These are phyloP conservation scores for Sporobolomyces phaffii DNA, from an alignment of 768 basidiomycete genomes.

Conservation along the genomic window DNA sequence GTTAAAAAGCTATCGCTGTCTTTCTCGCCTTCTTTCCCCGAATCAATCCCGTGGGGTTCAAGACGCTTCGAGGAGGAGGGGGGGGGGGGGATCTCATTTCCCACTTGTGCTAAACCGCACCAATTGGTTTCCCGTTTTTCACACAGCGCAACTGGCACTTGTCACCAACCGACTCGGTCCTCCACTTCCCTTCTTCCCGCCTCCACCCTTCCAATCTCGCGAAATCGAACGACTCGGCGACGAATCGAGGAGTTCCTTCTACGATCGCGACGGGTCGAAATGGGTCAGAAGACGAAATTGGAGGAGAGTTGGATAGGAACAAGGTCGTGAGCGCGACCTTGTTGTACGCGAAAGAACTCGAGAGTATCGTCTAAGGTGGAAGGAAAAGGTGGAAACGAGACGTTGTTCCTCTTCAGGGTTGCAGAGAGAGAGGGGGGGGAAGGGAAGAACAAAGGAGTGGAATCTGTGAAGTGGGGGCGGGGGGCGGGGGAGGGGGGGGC, in stretches of 20 bases:
- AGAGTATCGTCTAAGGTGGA: conserved; percentile 73
- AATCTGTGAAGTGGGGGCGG: too few species aligned
- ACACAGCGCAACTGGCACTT: conserved; percentile 49
- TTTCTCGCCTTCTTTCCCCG: too few species aligned
- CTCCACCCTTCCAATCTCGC: conserved; percentile 16
- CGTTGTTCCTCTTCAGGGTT: too few species aligned
- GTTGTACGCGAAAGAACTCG: conserved; percentile 75
- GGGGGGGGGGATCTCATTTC: too few species aligned
- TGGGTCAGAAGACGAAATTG: conserved; percentile 47
- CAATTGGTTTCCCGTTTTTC: too few species aligned
- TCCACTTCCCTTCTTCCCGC: conserved; percentile 61
- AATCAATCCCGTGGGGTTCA: too few species aligned
- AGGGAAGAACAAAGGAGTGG: too few species aligned
- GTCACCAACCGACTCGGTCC: conserved; percentile 60
- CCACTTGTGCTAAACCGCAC: too few species aligned
- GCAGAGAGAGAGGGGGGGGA: not conserved
- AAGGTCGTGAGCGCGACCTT: conserved; percentile 72
- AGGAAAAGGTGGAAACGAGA: too few species aligned
- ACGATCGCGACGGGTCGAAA: not conserved
- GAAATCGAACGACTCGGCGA: not conserved
- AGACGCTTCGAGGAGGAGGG: too few species aligned
- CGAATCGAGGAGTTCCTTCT: not conserved
- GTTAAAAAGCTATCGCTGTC: too few species aligned
- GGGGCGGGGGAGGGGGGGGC: too few species aligned
- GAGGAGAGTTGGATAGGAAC: conserved; percentile 76